Conservation (phyloP, 768 basidiomycete species). For the Amyloporia xantha region DNA sequence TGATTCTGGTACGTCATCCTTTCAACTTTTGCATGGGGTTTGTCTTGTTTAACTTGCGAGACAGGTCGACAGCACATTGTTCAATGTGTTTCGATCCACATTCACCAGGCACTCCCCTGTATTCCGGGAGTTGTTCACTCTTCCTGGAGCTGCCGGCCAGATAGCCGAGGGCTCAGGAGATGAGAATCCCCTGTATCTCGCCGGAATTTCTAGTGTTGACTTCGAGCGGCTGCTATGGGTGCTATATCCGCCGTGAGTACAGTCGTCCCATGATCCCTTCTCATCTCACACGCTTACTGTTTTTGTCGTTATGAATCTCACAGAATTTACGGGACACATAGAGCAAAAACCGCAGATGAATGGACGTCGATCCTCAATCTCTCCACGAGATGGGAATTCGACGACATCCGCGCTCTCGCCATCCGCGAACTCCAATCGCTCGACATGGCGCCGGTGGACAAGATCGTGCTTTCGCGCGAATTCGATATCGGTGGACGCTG, state of each 20-base stretch:
- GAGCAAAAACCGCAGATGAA: constrained; percentile 10
- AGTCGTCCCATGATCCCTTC: background rate
- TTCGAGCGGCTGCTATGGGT: constrained; percentile 13
- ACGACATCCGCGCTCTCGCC: constrained; percentile 8
- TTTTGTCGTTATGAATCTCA: background rate
- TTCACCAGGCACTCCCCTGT: constrained; percentile 12
- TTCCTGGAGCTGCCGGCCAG: constrained; percentile 10
- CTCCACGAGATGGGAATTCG: constrained; percentile 14
- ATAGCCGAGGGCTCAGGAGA: constrained; percentile 9
- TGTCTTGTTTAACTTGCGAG: background rate
- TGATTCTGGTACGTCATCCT: constrained; percentile 5
- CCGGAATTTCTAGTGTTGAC: constrained; percentile 6
- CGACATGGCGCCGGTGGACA: constrained; percentile 8
- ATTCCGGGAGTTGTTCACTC: constrained; percentile 9
- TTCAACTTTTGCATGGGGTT: background rate
- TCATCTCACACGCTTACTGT: background rate
- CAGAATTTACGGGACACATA: constrained; percentile 5
- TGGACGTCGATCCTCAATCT: constrained; percentile 14
- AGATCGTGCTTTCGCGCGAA: constrained; percentile 8
- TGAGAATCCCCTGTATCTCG: constrained; percentile 10
- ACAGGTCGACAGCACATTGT: constrained; percentile 9
- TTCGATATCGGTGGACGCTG: constrained; percentile 3
- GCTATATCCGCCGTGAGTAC: constrained; percentile 11
- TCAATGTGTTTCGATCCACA: constrained; percentile 13
- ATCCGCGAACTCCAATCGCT: constrained; percentile 2